Evolutionary conservation across 2,329 filamentous ascomycete species (phyloP), one percentile per base, ranked within the genome.

Genomic region (Bertia moriformis): DNA sequence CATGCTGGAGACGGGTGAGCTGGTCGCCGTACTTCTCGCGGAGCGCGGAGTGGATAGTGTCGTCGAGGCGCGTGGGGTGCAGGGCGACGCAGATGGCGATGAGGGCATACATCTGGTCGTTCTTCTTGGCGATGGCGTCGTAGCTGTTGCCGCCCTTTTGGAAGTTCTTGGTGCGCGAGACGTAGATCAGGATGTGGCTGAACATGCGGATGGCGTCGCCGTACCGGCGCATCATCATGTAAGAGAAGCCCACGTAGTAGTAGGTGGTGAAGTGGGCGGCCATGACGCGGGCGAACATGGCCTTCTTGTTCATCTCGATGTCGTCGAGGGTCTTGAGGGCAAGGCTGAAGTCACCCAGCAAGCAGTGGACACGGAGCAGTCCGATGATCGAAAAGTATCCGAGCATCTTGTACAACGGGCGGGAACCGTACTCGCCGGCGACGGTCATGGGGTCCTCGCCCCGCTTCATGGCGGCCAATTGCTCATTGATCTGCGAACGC

Each of bases 141-240:
- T 94, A 96, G 67, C 32, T 35, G 32, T 94, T 83, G 19, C 84
- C 83, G 61, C 88, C 93, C 79, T 96, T 98, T 67, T 98, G 91
- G 78, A 96, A 96, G 73, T 96, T 96, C 83, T 98, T 98, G 57
- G 91, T 98, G 54, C 91, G 75, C 50, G 87, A 94, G 49, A 98
- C 88, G 66, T 96, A 98, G 66, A 98, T 83, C 52, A 98, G 78
- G 63, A 98, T 98, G 74, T 98, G 91, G 72, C 85, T 93, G 78
- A 98, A 98, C 82, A 95, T 94, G 73, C 89, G 87, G 67, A 98
- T 95, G 61, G 91, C 91, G 64, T 98, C 91, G 63, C 87, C 85
- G 61, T 98, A 98, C 59, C 91, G 85, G 67, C 91, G 87, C 85
- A 96, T 93, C 91, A 98, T 98, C 89, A 98, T 96, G 81, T 98